Evolutionary conservation across 2,329 filamentous ascomycete species (phyloP).

Genomic region (Xylaria sp.): DNA sequence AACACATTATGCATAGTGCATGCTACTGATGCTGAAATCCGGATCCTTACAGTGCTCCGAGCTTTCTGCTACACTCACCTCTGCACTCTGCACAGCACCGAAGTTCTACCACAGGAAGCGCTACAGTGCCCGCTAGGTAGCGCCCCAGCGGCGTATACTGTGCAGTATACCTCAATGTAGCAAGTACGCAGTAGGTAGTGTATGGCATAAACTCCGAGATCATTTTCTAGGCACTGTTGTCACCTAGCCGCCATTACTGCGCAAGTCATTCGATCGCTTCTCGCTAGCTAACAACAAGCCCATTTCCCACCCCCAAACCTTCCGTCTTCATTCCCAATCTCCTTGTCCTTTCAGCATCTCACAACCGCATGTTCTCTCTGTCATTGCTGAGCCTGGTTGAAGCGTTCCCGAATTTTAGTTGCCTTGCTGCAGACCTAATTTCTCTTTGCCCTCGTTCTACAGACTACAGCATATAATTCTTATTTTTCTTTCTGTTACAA

Average conservation of each 20-base stretch:
- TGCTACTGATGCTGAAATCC: constrained; percentile 14
- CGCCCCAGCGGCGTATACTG: not conserved
- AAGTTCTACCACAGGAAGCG: constrained; percentile 2
- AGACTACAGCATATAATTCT: constrained; percentile 31
- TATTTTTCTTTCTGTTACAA: constrained; percentile 4
- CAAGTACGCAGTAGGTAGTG: no score
- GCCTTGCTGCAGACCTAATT: constrained; percentile 27
- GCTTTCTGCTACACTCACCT: constrained; percentile 17
- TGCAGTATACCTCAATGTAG: not conserved
- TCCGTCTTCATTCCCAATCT: constrained; percentile 36
- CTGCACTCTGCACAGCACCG: constrained; percentile 21
- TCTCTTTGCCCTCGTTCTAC: constrained; percentile 23
- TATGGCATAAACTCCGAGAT: constrained; percentile 9
- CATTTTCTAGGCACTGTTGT: constrained; percentile 20
- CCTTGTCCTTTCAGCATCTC: constrained; percentile 34
- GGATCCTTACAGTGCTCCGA: constrained; percentile 19
- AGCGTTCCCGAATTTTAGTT: constrained; percentile 28
- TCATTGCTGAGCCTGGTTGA: constrained; percentile 27
- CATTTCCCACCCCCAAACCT: constrained; percentile 31
- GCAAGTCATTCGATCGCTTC: constrained; percentile 30
- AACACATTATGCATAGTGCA: constrained; percentile 19
- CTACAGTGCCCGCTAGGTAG: not conserved
- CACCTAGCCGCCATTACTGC: constrained; percentile 26
- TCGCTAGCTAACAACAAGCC: constrained; percentile 22
- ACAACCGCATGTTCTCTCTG: constrained; percentile 26